Evolutionary conservation across 1,139 yeast species (phyloP).

Genomic region (Candida glucosophila): DNA sequence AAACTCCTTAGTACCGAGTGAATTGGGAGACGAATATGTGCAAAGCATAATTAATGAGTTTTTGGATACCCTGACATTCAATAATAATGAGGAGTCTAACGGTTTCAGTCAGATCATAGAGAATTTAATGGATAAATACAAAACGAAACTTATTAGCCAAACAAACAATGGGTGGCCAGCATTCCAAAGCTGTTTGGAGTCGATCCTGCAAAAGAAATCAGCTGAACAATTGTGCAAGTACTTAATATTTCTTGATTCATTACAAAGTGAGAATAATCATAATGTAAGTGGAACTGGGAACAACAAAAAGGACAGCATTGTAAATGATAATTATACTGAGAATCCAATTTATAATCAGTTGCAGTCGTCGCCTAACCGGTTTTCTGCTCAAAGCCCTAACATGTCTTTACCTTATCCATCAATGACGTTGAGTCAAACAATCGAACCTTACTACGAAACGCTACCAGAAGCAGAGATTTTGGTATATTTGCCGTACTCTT

Average conservation of each 20-base stretch:
- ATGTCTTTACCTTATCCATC: too few relatives aligned
- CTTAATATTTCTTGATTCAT: constrained; percentile 22
- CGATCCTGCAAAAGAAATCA: constrained; percentile 19
- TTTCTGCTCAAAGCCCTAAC: not conserved
- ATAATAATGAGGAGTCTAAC: too few relatives aligned
- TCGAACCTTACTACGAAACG: constrained; percentile 27
- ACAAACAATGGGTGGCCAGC: too few relatives aligned
- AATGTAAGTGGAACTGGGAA: not conserved
- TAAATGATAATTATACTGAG: too few relatives aligned
- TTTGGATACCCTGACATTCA: constrained; percentile 5
- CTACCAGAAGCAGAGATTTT: constrained; percentile 43
- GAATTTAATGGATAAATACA: constrained; percentile 16
- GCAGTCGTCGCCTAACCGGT: constrained; percentile 9
- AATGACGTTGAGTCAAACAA: constrained; percentile 11
- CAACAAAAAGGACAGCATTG: too few relatives aligned
- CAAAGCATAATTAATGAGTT: constrained; percentile 27
- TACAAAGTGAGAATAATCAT: not conserved
- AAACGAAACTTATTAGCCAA: constrained; percentile 18
- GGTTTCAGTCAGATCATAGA: too few relatives aligned
- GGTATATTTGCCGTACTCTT: constrained; percentile 52
- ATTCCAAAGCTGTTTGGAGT: constrained; percentile 23
- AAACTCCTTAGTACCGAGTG: constrained; percentile 29
- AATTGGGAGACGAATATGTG: constrained; percentile 29
- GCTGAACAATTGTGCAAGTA: constrained; percentile 29
- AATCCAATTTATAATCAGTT: too few relatives aligned